These are phyloP conservation scores for Sophora flavescens DNA, from an alignment of 306 rosid genomes.

Conservation along the genomic window DNA sequence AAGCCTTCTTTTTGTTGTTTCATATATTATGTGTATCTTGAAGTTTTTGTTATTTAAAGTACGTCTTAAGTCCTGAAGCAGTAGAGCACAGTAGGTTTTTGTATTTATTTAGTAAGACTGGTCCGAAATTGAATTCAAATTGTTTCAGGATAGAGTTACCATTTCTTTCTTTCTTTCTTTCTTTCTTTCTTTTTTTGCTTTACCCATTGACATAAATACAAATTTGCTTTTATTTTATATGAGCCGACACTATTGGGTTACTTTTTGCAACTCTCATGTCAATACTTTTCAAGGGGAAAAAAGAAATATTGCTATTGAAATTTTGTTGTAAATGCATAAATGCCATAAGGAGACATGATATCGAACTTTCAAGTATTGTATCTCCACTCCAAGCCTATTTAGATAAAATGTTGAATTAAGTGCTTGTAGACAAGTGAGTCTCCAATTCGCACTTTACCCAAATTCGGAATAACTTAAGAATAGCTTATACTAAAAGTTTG, in stretches of 20 bases:
- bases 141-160: background rate
- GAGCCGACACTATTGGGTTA: background rate
- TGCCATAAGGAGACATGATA: background rate
- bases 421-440: background rate
- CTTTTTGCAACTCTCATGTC: background rate
- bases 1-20: slow-evolving; percentile 19
- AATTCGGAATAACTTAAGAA: background rate
- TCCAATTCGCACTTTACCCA: background rate
- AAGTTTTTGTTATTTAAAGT: slow-evolving; percentile 15
- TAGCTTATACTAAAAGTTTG: background rate
- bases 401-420: background rate
- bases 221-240: background rate
- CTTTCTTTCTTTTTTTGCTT: background rate
- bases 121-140: background rate
- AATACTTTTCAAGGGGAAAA: background rate
- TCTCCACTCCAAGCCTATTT: slow-evolving; percentile 13
- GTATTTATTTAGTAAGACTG: background rate
- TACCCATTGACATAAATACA: background rate
- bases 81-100: background rate
- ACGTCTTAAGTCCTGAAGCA: slow-evolving; percentile 1
- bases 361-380: background rate
- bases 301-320: background rate
- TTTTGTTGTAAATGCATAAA: slow-evolving; percentile 18
- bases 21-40: background rate
- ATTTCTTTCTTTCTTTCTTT: background rate